Base-by-base conservation (phyloP, 306 rosid genomes). In the Dryas octopetala region DNA sequence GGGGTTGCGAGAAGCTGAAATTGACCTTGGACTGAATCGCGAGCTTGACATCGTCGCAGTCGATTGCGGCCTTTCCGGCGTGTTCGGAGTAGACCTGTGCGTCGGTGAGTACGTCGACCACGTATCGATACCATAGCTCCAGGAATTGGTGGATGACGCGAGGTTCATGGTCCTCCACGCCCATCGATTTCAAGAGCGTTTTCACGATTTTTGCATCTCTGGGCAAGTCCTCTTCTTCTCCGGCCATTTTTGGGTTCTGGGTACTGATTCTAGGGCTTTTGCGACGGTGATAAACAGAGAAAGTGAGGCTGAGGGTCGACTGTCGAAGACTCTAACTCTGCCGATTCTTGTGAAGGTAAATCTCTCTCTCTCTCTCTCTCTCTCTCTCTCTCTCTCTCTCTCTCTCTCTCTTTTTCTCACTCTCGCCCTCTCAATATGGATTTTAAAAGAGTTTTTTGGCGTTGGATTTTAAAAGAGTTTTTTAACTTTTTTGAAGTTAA, bases 41-140 rank as follows among this genome's bases (percentile, higher is more conserved):
- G 73, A 92, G 97, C 90, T 92, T 92, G 81, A 89, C 85, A 73
- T 90, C 99, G 45, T 95, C 97, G 32, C 88, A 84, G 76, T 95
- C 98, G 8, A 95, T 86, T 4, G 97, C 78, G 23, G 89, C 71
- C 84, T 95, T 95, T 65, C 82, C 77, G 0, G 97, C 97, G 55
- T 95, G 99, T 87, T 95, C 97, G 0, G 99, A 95, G 82, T 92
- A 95, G 4, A 92, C 97, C 67, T 89, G 97, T n/a, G 99, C 96
- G 66, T 95, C 99, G 0, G 88, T 86, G 53, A 95, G 81, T 10
- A 89, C 91, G 71, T 92, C 97, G 14, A 88, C 99, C 0, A 88
- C 96, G 19, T 95, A 95, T n/a, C 93, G 90, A 68, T 92, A 95
- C 99, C 99, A 92, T 9, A 95, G 72, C 85, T 95, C 98, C 10